A percentile compares a stretch with the other conserved stretches of the same genome.
phyloP scores from a whole-genome alignment of 129 eudicot genomes.

The Centaurea solstitialis region DNA sequence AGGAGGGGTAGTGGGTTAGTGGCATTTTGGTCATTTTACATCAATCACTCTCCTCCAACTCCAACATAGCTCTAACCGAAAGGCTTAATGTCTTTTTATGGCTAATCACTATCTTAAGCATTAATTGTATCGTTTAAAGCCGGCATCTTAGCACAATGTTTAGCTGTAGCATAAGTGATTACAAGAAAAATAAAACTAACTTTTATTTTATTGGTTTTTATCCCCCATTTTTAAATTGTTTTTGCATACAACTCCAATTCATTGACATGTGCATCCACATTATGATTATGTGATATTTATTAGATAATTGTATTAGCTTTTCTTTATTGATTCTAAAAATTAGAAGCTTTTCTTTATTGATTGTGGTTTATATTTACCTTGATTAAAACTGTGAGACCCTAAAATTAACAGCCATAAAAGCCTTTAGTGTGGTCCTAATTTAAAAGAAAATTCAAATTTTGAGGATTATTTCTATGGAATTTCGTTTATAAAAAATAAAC shows the following conservation, averaged over 20 bases:
- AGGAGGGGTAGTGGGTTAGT: constrained; percentile 33
- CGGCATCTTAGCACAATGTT: constrained; percentile 40
- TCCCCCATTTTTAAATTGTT: constrained; percentile 19
- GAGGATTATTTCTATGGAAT: neutral
- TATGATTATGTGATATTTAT: constrained; percentile 31
- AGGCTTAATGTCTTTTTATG: constrained; percentile 19
- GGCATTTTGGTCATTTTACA: constrained; percentile 24
- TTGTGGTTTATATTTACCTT: neutral
- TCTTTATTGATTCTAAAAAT: constrained; percentile 5
- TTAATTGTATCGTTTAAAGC: constrained; percentile 44
- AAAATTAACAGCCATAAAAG: neutral
- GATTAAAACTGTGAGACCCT: neutral
- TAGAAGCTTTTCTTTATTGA: neutral
- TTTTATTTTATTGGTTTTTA: constrained; percentile 28
- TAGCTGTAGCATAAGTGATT: constrained; percentile 48
- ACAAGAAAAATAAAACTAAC: constrained; percentile 25
- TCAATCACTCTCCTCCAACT: constrained; percentile 2
- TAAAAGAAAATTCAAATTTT: neutral
- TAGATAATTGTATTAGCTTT: constrained; percentile 10
- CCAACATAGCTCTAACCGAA: constrained; percentile 14
- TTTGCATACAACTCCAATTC: constrained; percentile 35
- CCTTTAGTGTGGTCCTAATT: neutral
- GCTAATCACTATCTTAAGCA: constrained; percentile 31
- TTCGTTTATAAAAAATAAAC: neutral
- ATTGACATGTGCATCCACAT: constrained; percentile 44